Base-by-base conservation (phyloP, 768 basidiomycete genomes). In the Rhodotorula taiwanensis region DNA sequence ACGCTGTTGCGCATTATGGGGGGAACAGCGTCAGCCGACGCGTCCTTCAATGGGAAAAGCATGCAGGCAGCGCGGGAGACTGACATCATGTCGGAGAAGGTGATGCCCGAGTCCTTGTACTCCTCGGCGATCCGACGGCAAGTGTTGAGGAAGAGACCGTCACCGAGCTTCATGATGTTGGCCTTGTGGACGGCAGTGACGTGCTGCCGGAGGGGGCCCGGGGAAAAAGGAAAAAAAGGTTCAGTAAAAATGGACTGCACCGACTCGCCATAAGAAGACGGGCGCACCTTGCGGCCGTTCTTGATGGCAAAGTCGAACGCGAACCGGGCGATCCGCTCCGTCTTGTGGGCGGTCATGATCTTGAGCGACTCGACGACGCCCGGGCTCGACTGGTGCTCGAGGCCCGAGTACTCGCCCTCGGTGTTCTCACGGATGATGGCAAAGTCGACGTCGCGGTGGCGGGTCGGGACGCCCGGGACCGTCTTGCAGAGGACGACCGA, bases 101-200 rank as follows among this genome's bases (percentile, higher is more conserved):
- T 83, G 74, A 99, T 93, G 48, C 95, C 95, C 48, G 86, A 81
- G 56, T 85, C 86, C 78, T 84, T 88, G 83, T 98, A 99, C 76
- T 97, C 94, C 77, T 98, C 90, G 39, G 92, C 95, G 63, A 99
- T 83, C 64, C 85, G 83, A 71, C 91, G 88, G 85, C 97, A 99
- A 28, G 93, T 98, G 78, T 91, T 93, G 72, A 98, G 83, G 86
- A 98, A 98, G 47, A 99, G 84, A 77, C 95, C 95, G 74, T 98
- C 95, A 76, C 94, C 94, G 72, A 73, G 86, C 78, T 99, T 99
- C 95, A 99, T 99, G 81, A 99, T 99, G 81, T 98, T 98, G 73
- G 95, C 95, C 79, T 99, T 99, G 84, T 99, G 95, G 49, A 99
- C 92, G 74, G 93, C 97, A 45, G 95, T 99, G 71, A 99, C 94